These are phyloP conservation scores for Scheffersomyces insectosa DNA, from an alignment of 1,139 yeast genomes.

Conservation along the genomic window DNA sequence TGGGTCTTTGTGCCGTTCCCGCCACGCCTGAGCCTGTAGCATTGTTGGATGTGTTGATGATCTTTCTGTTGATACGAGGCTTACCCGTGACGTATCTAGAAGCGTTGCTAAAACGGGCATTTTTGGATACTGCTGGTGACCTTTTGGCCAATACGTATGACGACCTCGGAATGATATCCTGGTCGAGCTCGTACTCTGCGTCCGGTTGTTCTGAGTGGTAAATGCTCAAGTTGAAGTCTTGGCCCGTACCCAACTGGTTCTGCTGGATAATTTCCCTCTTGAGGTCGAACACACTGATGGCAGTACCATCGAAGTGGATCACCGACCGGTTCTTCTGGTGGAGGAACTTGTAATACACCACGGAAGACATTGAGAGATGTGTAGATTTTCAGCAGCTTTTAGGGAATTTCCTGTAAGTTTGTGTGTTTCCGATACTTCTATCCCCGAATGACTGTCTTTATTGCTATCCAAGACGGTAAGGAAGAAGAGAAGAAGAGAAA, in stretches of 20 bases:
- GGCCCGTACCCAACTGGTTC: conserved; percentile 80
- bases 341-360: conserved; percentile 81
- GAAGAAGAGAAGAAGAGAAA: too few species aligned
- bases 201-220: conserved; percentile 70
- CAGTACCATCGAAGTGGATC: conserved; percentile 92
- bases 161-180: conserved; percentile 90
- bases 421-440: neutral
- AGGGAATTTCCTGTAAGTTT: neutral
- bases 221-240: conserved; percentile 76
- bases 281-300: conserved; percentile 89
- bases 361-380: conserved; percentile 67
- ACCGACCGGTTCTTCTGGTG: conserved; percentile 83
- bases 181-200: conserved; percentile 77
- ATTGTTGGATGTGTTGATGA: conserved; percentile 26
- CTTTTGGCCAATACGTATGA: conserved; percentile 80
- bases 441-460: too few species aligned
- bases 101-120: conserved; percentile 60
- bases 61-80: conserved; percentile 56
- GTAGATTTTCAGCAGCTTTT: conserved; percentile 1
- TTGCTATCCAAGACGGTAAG: too few species aligned
- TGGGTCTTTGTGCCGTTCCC: conserved; percentile 12
- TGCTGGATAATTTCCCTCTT: conserved; percentile 85
- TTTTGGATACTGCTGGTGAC: conserved; percentile 63
- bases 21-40: conserved; percentile 15
- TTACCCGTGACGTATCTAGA: conserved; percentile 85